These are phyloP conservation scores for Backusella psychrophila DNA, from an alignment of 192 early-diverging fungal species.

Conservation along the genomic window DNA sequence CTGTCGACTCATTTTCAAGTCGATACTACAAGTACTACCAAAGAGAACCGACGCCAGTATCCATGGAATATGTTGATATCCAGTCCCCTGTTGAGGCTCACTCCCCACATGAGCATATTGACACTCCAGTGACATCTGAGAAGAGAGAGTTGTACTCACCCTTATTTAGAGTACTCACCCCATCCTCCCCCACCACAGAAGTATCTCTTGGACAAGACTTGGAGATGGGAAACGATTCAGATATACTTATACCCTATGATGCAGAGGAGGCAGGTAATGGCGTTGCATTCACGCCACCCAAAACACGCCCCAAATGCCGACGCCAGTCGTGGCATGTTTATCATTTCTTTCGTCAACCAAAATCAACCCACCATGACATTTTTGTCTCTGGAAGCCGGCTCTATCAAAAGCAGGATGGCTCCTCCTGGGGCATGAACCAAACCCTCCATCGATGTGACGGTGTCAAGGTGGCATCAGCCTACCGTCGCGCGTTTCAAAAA, in stretches of 20 bases:
- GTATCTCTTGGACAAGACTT: neutral
- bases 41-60: neutral
- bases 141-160: neutral
- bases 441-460: neutral
- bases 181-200: neutral
- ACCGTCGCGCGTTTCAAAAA: conserved; percentile 33
- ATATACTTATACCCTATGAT: neutral
- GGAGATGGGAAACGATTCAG: neutral
- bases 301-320: neutral
- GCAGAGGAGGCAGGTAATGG: neutral
- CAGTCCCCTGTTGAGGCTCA: neutral
- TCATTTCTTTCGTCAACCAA: neutral
- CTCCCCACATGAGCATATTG: neutral
- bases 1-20: conserved; percentile 5
- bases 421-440: neutral
- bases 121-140: neutral
- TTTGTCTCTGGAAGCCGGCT: neutral
- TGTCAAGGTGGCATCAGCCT: conserved; percentile 22
- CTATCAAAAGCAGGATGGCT: neutral
- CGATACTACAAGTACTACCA: neutral
- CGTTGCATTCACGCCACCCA: neutral
- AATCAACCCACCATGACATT: neutral
- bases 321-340: neutral
- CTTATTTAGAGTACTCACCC: neutral
- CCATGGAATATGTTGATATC: neutral